Conservation (phyloP, 345 rosid species). For the Eucalyptus rudis region DNA sequence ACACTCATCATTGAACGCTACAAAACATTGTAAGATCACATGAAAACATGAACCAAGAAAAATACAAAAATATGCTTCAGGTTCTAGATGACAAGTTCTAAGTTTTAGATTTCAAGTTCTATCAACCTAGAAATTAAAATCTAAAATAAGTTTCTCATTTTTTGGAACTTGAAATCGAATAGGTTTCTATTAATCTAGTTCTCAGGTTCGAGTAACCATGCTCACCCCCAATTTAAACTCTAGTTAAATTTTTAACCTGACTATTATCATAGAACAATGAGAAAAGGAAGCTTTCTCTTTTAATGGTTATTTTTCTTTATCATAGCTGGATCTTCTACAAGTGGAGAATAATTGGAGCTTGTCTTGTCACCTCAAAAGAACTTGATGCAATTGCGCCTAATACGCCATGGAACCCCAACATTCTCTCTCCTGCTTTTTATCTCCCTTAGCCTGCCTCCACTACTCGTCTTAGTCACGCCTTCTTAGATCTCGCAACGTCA, state of each 20-base stretch:
- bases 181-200: too few relatives aligned
- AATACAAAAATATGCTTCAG: too few relatives aligned
- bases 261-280: background rate
- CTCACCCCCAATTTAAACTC: background rate
- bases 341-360: background rate
- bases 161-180: too few relatives aligned
- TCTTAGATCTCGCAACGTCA: background rate
- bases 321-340: background rate
- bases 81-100: too few relatives aligned
- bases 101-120: too few relatives aligned
- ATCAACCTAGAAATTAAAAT: too few relatives aligned
- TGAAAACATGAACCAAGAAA: too few relatives aligned
- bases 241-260: background rate
- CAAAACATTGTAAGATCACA: too few relatives aligned
- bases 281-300: background rate
- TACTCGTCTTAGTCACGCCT: background rate
- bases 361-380: background rate
- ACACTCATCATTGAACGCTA: too few relatives aligned
- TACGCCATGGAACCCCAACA: background rate
- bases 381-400: background rate
- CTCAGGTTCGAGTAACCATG: too few relatives aligned
- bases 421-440: background rate
- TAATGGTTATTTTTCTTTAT: background rate
- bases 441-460: background rate
- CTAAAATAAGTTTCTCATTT: too few relatives aligned